Conservation (phyloP, 2,329 filamentous ascomycete genomes). For the Monilinia fructigena region DNA sequence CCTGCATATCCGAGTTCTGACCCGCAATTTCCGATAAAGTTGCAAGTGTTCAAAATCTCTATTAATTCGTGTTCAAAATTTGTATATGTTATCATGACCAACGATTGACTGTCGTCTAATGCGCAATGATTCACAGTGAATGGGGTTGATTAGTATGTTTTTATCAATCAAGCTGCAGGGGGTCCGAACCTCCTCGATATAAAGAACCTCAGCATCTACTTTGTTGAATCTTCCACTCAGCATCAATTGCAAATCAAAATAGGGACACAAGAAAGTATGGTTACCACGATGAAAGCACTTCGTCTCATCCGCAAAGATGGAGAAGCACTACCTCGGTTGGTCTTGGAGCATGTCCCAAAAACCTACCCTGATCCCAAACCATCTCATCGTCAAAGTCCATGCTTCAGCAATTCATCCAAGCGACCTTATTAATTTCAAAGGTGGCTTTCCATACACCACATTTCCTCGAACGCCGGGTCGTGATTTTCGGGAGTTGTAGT, state of each 20-base stretch:
- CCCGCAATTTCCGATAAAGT: not conserved
- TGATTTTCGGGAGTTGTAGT: constrained; percentile 32
- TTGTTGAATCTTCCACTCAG: not conserved
- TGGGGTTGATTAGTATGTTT: not conserved
- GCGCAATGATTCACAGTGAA: not conserved
- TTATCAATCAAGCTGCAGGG: constrained; percentile 11
- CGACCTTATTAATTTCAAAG: constrained; percentile 33
- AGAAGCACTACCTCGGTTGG: constrained; percentile 23
- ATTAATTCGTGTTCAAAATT: not conserved
- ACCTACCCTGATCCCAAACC: constrained; percentile 26
- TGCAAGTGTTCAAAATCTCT: not conserved
- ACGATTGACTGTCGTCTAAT: not conserved
- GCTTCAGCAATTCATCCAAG: constrained; percentile 36
- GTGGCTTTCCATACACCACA: constrained; percentile 31
- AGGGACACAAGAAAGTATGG: not conserved
- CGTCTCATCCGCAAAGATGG: constrained; percentile 25
- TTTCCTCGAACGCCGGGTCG: constrained; percentile 35
- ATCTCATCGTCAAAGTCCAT: constrained; percentile 32
- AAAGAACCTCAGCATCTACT: not conserved
- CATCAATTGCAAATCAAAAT: not conserved
- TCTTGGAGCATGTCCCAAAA: constrained; percentile 28
- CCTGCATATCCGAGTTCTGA: not conserved
- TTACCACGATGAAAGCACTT: constrained; percentile 34
- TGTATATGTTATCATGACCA: no score
- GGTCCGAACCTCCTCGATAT: not conserved